Conservation (phyloP, 2,329 filamentous ascomycete species). For the Verticillium longisporum region DNA sequence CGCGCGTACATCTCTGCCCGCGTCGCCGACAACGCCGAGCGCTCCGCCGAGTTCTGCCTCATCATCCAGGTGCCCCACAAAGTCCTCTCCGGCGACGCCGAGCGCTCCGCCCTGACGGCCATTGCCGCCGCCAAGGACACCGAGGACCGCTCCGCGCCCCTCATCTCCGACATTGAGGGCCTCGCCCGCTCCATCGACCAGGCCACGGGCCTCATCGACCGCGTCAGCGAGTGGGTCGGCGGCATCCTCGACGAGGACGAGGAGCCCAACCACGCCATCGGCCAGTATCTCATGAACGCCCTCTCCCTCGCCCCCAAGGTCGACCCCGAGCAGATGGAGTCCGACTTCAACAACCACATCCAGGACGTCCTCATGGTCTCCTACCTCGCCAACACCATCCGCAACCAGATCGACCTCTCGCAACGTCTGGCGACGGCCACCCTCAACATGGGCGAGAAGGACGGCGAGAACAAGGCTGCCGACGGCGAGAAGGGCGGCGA, state of each 20-base stretch:
- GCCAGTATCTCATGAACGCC: conserved; percentile 92
- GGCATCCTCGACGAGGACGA: conserved; percentile 88
- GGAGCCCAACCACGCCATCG: conserved; percentile 82
- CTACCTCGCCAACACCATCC: conserved; percentile 97
- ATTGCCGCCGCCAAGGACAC: conserved; percentile 75
- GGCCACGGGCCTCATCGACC: conserved; percentile 82
- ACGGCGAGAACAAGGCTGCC: conserved; percentile 36
- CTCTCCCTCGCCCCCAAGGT: conserved; percentile 93
- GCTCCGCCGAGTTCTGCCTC: conserved; percentile 89
- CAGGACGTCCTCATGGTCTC: conserved; percentile 98
- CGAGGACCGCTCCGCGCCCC: conserved; percentile 65
- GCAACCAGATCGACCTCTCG: conserved; percentile 96
- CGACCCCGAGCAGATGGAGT: conserved; percentile 81
- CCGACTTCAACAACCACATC: conserved; percentile 99
- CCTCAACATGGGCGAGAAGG: conserved; percentile 45
- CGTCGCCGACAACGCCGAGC: conserved; percentile 89
- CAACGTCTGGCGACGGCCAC: conserved; percentile 84
- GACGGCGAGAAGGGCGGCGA: conserved; percentile 35
- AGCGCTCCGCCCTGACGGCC: conserved; percentile 65
- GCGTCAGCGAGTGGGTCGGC: conserved; percentile 86
- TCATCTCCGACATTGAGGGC: conserved; percentile 84
- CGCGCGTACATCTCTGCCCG: conserved; percentile 93
- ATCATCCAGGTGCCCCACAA: conserved; percentile 97
- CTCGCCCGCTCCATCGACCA: conserved; percentile 81
- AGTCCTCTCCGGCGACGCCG: conserved; percentile 76